phyloP scores from a whole-genome alignment of 2,329 filamentous ascomycete genomes.

The Fonsecaea pugnacius region DNA sequence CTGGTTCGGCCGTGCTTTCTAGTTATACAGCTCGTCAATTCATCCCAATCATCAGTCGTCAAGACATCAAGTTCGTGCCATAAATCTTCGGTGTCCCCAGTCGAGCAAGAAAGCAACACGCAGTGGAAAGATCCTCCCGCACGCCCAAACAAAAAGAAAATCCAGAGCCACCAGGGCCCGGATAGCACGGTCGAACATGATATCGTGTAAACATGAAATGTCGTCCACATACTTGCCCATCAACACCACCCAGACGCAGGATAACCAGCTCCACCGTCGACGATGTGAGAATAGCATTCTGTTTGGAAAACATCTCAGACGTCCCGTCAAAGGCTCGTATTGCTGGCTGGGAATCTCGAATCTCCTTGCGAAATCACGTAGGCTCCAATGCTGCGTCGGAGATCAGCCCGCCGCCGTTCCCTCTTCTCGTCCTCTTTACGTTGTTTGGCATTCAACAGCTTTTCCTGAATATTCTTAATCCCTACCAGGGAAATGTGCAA shows the following conservation, averaged over 20 bases:
- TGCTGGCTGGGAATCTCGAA: conserved; percentile 40
- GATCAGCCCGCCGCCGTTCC: conserved; percentile 57
- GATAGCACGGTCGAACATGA: conserved; percentile 11
- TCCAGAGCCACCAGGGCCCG: conserved; percentile 27
- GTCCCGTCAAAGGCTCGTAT: conserved; percentile 21
- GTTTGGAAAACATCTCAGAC: conserved; percentile 1
- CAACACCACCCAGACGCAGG: background rate
- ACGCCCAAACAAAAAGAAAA: conserved; percentile 14
- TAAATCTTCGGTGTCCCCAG: conserved; percentile 18
- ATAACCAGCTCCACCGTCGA: background rate
- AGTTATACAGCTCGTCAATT: conserved; percentile 32
- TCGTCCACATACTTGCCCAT: background rate
- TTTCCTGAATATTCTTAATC: conserved; percentile 55
- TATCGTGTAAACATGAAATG: conserved; percentile 11
- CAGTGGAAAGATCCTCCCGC: conserved; percentile 19
- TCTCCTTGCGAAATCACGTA: conserved; percentile 44
- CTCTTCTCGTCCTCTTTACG: conserved; percentile 51
- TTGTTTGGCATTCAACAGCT: conserved; percentile 50
- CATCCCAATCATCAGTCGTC: conserved; percentile 34
- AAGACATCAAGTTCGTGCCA: conserved; percentile 29
- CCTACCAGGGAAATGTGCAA: conserved; percentile 54
- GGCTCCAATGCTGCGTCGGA: conserved; percentile 60
- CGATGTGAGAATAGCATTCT: background rate
- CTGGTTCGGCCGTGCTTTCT: conserved; percentile 18
- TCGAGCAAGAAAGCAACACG: conserved; percentile 6